phyloP scores from a whole-genome alignment of 2,329 filamentous ascomycete species.

The Ustilaginoidea virens region DNA sequence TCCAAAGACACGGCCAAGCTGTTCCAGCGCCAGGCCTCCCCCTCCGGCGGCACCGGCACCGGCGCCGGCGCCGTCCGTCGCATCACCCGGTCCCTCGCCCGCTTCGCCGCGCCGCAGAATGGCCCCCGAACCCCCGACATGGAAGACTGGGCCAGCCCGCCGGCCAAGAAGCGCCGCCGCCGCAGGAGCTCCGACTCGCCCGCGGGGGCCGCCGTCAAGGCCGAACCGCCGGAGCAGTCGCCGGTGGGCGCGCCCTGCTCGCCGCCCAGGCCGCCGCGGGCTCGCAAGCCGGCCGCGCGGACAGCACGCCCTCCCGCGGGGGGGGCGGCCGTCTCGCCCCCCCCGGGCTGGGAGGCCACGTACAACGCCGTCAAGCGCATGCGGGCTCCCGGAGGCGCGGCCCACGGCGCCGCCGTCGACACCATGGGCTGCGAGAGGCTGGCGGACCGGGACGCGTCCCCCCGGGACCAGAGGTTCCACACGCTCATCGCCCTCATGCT shows the following conservation, averaged over 20 bases:
- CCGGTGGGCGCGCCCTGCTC: slow-evolving; percentile 10
- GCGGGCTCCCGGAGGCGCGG: slow-evolving; percentile 39
- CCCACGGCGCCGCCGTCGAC: slow-evolving; percentile 73
- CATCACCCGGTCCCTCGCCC: slow-evolving; percentile 33
- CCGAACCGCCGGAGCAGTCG: slow-evolving; percentile 19
- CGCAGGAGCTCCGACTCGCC: no score
- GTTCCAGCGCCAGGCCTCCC: slow-evolving; percentile 20
- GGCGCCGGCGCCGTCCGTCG: no score
- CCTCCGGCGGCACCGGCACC: slow-evolving; percentile 16
- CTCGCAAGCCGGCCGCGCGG: slow-evolving; percentile 32
- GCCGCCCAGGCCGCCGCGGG: slow-evolving; percentile 14
- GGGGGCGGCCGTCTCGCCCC: slow-evolving; percentile 34
- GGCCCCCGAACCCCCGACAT: slow-evolving; percentile 26
- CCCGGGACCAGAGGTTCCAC: slow-evolving; percentile 58
- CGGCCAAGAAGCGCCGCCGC: slow-evolving; percentile 15
- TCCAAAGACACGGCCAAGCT: slow-evolving; percentile 43
- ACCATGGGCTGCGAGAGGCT: slow-evolving; percentile 90
- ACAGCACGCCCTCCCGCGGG: slow-evolving; percentile 24
- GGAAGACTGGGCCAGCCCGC: slow-evolving; percentile 34
- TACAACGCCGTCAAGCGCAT: slow-evolving; percentile 68
- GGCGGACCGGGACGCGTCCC: slow-evolving; percentile 34
- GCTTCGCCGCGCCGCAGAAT: slow-evolving; percentile 22
- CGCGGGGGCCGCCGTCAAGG: no score
- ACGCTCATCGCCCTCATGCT: slow-evolving; percentile 82
- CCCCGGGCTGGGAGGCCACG: slow-evolving; percentile 69